phyloP scores from a whole-genome alignment of 2,329 filamentous ascomycete genomes.

The Trichoderma gracile region DNA sequence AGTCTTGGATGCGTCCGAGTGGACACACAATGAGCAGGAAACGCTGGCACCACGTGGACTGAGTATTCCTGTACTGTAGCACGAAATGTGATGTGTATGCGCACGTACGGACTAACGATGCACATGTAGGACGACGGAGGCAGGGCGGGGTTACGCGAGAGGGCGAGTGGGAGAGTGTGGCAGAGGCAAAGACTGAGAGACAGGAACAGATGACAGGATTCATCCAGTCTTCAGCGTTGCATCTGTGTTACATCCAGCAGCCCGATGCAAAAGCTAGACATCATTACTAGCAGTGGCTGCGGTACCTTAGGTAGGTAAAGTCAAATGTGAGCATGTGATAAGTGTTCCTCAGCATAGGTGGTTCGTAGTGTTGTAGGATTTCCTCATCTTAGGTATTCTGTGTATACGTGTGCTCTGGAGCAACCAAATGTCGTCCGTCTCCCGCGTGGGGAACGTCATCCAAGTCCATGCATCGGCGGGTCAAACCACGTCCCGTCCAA shows the following conservation, averaged over 20 bases:
- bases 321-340: no score
- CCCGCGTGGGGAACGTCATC: neutral
- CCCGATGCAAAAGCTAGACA: no score
- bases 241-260: neutral
- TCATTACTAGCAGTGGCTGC: no score
- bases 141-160: no score
- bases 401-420: no score
- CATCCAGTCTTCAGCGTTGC: neutral
- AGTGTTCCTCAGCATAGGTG: no score
- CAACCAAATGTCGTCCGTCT: neutral
- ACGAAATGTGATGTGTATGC: neutral
- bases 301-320: no score
- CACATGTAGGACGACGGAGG: neutral
- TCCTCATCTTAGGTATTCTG: no score
- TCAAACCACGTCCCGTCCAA: slow-evolving; percentile 15
- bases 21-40: neutral
- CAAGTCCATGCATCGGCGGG: slow-evolving; percentile 1
- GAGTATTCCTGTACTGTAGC: neutral
- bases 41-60: slow-evolving; percentile 17
- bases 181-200: no score
- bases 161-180: no score
- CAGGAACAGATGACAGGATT: neutral
- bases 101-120: neutral
- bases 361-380: no score
- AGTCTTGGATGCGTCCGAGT: slow-evolving; percentile 2